These are phyloP conservation scores for Blastocystis sp. DNA, from an alignment of 352 stramenopile species.

Conservation along the genomic window DNA sequence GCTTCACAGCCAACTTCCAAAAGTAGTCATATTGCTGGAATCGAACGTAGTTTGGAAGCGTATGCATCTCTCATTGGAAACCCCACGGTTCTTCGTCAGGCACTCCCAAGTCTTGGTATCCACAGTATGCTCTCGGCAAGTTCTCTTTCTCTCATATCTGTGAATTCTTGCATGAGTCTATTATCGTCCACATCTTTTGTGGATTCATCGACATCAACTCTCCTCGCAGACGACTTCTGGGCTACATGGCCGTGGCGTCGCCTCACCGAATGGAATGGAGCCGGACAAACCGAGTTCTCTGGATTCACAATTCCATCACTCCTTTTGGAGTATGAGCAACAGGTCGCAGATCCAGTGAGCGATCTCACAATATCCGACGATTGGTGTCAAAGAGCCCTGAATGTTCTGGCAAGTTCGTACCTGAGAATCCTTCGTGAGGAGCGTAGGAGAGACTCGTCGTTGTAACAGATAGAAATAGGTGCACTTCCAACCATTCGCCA, in stretches of 20 bases:
- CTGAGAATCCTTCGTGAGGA: not conserved
- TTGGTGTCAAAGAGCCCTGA: not conserved
- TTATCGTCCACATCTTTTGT: too few species aligned
- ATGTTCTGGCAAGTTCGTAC: not conserved
- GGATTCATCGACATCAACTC: too few species aligned
- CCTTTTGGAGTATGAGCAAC: not conserved
- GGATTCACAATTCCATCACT: not conserved
- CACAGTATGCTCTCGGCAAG: not conserved
- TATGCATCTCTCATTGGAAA: slow-evolving; percentile 6
- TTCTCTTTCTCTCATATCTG: too few species aligned
- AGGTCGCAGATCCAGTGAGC: not conserved
- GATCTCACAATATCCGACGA: not conserved
- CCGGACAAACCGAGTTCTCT: not conserved
- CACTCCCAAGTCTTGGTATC: not conserved
- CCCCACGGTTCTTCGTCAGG: not conserved
- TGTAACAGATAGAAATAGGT: not conserved
- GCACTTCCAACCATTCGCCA: too few species aligned
- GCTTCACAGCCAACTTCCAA: slow-evolving; percentile 6
- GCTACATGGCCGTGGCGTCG: not conserved
- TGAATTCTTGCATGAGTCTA: too few species aligned
- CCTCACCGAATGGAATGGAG: slow-evolving; percentile 17
- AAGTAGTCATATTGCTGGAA: not conserved
- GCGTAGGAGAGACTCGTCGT: not conserved
- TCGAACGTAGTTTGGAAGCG: not conserved
- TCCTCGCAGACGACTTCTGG: not conserved